Base-by-base conservation (phyloP, 176 grass and related monocot genomes). In the Dendrocalamus sinicus region DNA sequence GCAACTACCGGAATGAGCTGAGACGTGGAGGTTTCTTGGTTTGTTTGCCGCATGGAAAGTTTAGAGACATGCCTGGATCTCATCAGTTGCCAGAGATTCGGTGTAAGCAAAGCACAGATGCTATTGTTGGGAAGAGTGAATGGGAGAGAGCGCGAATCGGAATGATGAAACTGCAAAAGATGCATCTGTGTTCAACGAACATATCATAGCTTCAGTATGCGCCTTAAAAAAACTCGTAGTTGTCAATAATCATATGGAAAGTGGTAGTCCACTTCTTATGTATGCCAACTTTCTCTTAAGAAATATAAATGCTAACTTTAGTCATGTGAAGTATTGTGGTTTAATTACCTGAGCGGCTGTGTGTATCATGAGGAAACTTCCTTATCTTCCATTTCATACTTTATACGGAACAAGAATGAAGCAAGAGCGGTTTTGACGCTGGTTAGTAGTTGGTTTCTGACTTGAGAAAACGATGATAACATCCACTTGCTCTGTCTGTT, bases 201-300 rank as follows among this genome's bases (percentile, higher is more conserved):
- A 78, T 58, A 59, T 66, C 59, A 67, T 83, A 73, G 48, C 59
- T 86, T 90, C 55, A 51, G 51, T 17, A n/a, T 30, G 72, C 50
- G 44, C 54, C 60, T 73, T 73, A 43, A 39, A 78, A 78, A 74
- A 79, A 28, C 52, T 51, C 8, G 48, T 83, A 43, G 11, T 68
- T 41, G 74, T 83, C 68, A 87, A 79, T 76, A 72, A 75, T 88
- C 22, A 77, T 82, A 48, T 75, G 51, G 79, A 59, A 84, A 80
- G 85, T 84, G 80, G 59, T 75, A 74, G 60, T 73, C 80, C 80
- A 80, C 75, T 69, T 75, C 67, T 68, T 85, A 17, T 73, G 68
- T 41, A 67, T 61, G 51, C 15, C 67, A 79, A 78, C 79, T 87
- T 79, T 73, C 60, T 43, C 47, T 79, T 26, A 82, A 87, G 23